A percentile compares a stretch with the other conserved stretches of the same genome.
Evolutionary conservation across 371 early-diverging fungal species (phyloP).

Genomic region (Zopfochytrium polystomum): DNA sequence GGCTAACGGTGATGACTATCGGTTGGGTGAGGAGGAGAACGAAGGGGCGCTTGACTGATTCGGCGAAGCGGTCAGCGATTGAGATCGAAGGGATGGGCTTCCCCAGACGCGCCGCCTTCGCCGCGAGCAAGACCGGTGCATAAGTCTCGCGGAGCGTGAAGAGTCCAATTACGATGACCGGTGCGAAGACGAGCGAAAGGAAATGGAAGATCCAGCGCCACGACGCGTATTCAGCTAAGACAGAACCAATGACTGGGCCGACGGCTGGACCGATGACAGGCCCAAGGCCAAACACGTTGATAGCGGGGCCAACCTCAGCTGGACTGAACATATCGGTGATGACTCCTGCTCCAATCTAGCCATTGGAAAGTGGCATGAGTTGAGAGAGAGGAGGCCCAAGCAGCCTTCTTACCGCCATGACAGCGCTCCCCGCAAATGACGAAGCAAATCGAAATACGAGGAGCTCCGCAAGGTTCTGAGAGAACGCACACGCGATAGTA

Average conservation of each 20-base stretch:
- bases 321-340: too few relatives aligned
- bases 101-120: not conserved
- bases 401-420: too few relatives aligned
- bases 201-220: constrained; percentile 14
- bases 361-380: too few relatives aligned
- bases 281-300: too few relatives aligned
- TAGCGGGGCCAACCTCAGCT: too few relatives aligned
- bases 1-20: constrained; percentile 7
- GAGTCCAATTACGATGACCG: not conserved
- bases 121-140: constrained; percentile 1
- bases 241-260: constrained; percentile 13
- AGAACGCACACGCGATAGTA: constrained; percentile 7
- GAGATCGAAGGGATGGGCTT: not conserved
- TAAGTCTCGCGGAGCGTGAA: constrained; percentile 15
- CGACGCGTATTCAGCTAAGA: constrained; percentile 12
- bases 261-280: constrained; percentile 15
- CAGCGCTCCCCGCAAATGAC: constrained; percentile 10
- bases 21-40: constrained; percentile 12
- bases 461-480: not conserved
- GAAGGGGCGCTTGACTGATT: constrained; percentile 10
- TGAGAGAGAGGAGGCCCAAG: too few relatives aligned
- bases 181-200: constrained; percentile 4
- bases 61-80: not conserved
- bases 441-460: constrained; percentile 8
- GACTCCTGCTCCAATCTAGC: too few relatives aligned